Base-by-base conservation (phyloP, 2,329 filamentous ascomycete genomes). In the Penicillium glabrum region DNA sequence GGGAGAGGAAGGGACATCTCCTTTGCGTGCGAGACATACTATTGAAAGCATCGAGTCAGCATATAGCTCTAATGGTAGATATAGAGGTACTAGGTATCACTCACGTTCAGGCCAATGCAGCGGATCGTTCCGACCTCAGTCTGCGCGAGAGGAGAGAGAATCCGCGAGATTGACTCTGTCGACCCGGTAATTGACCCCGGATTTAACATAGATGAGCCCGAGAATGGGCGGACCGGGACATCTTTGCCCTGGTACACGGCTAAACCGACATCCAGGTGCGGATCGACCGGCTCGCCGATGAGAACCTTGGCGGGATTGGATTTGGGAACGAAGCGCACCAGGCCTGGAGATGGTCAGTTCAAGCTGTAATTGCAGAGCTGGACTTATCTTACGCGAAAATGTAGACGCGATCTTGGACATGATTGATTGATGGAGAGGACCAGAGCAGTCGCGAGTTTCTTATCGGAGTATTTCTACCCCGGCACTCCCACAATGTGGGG, bases 291-390 rank as follows among this genome's bases (percentile, higher is more conserved):
- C 63, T 87, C 79, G 29, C 84, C 84, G 63, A 86, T 81, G 47
- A 84, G 72, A 52, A 83, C 68, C 59, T 79, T 79, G 57, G 73
- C 71, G 29, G 75, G 69, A 46, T 81, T 78, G 5, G 78, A 80
- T 65, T 79, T 82, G 50, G 84, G 81, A 16, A 81, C 69, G 65
- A 86, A 86, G 51, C 84, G 83, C 62, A 86, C 82, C 57, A 86
- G 79, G 69, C 84, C 83, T 86, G 51, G 21, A 39, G 31, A 8
- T 51, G 49, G 64, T 50, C 62, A 54, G 7, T 44, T 41, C 3
- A 14, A 5, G 5, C 8, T 13, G 26, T 23, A 10, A 23, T 14
- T 14, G 9, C 6, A 21, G 19, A 23, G 19, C 19, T 37, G 7
- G n/a, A 9, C 14, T 4, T n/a, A 24, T 57, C 66, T 33, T 68